Evolutionary conservation across 2,329 filamentous ascomycete species (phyloP).

Genomic region (Samsoniella hepiali): DNA sequence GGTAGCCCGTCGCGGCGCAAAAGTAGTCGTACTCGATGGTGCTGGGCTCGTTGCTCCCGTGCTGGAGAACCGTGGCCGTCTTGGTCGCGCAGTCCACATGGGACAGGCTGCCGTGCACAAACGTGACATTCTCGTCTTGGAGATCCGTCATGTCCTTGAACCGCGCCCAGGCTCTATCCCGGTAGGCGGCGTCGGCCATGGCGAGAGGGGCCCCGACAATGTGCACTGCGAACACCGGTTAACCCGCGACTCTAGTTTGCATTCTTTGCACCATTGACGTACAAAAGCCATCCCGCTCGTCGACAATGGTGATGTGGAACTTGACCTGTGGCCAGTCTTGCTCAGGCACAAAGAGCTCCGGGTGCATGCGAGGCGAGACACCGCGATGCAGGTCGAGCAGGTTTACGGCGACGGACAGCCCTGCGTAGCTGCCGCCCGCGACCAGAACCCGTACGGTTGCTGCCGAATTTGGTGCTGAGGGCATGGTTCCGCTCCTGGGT

Average conservation of each 20-base stretch:
- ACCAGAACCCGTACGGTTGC: slow-evolving; percentile 9
- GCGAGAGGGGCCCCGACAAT: slow-evolving; percentile 11
- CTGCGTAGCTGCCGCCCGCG: slow-evolving; percentile 62
- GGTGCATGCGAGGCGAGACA: slow-evolving; percentile 44
- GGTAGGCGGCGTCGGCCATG: slow-evolving; percentile 40
- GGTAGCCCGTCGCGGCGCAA: slow-evolving; percentile 66
- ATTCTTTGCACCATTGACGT: slow-evolving; percentile 30
- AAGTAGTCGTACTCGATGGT: slow-evolving; percentile 67
- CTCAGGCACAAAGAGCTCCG: slow-evolving; percentile 36
- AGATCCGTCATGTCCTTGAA: slow-evolving; percentile 66
- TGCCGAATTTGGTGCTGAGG: background rate
- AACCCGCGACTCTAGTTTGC: no score
- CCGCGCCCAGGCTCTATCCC: slow-evolving; percentile 66
- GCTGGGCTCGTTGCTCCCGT: slow-evolving; percentile 40
- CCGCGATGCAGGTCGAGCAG: slow-evolving; percentile 64
- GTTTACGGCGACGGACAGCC: slow-evolving; percentile 63
- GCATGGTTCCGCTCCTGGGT: background rate
- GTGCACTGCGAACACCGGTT: slow-evolving; percentile 12
- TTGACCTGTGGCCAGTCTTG: slow-evolving; percentile 46
- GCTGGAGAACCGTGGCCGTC: slow-evolving; percentile 53
- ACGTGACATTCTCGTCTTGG: slow-evolving; percentile 35
- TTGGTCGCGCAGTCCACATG: slow-evolving; percentile 59
- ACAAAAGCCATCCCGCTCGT: slow-evolving; percentile 79
- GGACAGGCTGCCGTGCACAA: slow-evolving; percentile 10
- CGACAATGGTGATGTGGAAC: slow-evolving; percentile 68